phyloP scores from a whole-genome alignment of 2,329 filamentous ascomycete species.

The Tetracladium maxilliforme region DNA sequence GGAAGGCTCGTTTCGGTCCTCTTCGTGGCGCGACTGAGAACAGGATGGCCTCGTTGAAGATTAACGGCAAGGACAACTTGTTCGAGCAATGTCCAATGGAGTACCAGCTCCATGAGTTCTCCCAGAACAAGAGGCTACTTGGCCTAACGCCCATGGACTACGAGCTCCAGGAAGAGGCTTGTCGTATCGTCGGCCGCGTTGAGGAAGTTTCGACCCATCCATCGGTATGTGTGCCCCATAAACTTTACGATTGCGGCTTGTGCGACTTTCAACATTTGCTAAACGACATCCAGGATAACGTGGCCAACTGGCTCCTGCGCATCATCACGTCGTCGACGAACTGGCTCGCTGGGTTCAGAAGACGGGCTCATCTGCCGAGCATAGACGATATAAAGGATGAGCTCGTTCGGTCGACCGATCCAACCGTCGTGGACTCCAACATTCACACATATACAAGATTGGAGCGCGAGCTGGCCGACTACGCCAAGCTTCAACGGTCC shows the following conservation, averaged over 20 bases:
- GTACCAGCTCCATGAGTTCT: conserved; percentile 35
- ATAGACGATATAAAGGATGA: conserved; percentile 37
- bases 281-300: conserved; percentile 21
- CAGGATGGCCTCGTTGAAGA: no score
- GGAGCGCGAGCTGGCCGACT: conserved; percentile 39
- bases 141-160: conserved; percentile 44
- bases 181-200: conserved; percentile 38
- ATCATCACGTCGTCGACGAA: conserved; percentile 29
- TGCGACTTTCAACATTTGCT: conserved; percentile 8
- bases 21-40: conserved; percentile 29
- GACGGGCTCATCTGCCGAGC: conserved; percentile 39
- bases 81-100: conserved; percentile 43
- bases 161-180: conserved; percentile 44
- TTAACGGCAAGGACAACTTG: no score
- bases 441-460: conserved; percentile 42
- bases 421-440: conserved; percentile 40
- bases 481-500: conserved; percentile 26
- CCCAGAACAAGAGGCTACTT: conserved; percentile 31
- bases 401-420: conserved; percentile 33
- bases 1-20: conserved; percentile 31
- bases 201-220: conserved; percentile 34
- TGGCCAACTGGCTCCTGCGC: conserved; percentile 41
- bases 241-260: no score
- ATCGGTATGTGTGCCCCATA: no score
- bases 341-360: conserved; percentile 42